Percentiles rank a stretch among this genome's conserved stretches.
These are phyloP conservation scores for Inga laurina DNA, from an alignment of 306 rosid genomes.

Conservation along the genomic window DNA sequence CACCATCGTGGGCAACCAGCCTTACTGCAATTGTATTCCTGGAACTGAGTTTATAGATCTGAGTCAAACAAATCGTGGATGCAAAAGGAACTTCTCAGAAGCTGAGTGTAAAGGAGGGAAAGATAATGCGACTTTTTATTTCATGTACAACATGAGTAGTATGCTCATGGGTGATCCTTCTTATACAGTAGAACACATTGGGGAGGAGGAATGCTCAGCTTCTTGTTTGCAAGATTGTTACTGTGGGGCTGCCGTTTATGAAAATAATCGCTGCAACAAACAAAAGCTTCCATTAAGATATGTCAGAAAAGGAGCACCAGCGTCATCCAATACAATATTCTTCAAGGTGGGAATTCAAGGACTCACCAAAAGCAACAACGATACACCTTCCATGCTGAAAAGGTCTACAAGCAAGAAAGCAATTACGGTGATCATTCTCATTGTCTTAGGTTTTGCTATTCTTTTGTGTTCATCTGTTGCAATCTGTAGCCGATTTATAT, in stretches of 20 bases:
- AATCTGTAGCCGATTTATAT: conserved; percentile 17
- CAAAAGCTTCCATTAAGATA: conserved; percentile 39
- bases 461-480: conserved; percentile 18
- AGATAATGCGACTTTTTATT: background rate
- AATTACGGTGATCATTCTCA: conserved; percentile 11
- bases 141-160: background rate
- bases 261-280: background rate
- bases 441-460: background rate
- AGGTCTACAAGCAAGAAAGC: conserved; percentile 29
- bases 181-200: background rate
- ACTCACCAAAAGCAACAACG: background rate
- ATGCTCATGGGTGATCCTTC: background rate
- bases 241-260: conserved; percentile 37
- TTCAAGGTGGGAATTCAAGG: background rate
- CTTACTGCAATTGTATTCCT: conserved; percentile 15
- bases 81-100: background rate
- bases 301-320: background rate
- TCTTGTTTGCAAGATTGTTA: conserved; percentile 40
- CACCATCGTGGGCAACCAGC: background rate
- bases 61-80: background rate
- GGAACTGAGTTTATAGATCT: background rate
- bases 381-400: too few relatives aligned
- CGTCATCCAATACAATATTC: background rate
- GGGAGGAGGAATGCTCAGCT: conserved; percentile 9
- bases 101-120: background rate